phyloP scores from a whole-genome alignment of 345 rosid species.

The Clausena lansium region DNA sequence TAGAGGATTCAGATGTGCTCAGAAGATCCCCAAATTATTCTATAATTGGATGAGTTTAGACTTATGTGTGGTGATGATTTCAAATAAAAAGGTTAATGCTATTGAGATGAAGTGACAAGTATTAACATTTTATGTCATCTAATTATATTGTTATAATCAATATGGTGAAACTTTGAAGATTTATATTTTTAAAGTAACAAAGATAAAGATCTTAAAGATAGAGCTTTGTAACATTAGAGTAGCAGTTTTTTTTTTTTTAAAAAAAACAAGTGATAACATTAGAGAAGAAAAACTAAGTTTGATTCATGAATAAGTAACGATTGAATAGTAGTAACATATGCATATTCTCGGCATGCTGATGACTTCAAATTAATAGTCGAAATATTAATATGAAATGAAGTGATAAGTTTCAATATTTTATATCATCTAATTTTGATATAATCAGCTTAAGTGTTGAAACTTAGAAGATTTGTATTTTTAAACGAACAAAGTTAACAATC shows the following conservation, averaged over 20 bases:
- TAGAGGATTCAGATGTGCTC: neutral
- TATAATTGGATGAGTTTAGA: neutral
- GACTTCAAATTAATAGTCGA: neutral
- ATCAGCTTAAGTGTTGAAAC: neutral
- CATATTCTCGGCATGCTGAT: neutral
- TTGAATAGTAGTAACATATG: too few relatives aligned
- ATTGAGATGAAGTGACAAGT: neutral
- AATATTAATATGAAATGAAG: neutral
- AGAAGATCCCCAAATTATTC: too few relatives aligned
- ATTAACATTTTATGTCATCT: too few relatives aligned
- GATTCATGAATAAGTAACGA: too few relatives aligned
- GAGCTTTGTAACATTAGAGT: neutral
- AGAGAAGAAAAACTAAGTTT: too few relatives aligned
- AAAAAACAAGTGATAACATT: too few relatives aligned
- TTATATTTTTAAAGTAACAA: too few relatives aligned
- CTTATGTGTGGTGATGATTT: neutral
- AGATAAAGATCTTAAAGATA: too few relatives aligned
- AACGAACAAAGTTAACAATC: too few relatives aligned
- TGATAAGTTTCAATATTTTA: neutral
- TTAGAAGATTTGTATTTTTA: neutral
- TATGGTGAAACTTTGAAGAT: neutral
- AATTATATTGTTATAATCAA: too few relatives aligned
- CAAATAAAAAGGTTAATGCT: neutral
- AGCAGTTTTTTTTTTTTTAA: too few relatives aligned
- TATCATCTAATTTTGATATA: too few relatives aligned